Percentiles rank a stretch among this genome's conserved stretches.
Evolutionary conservation across 352 stramenopile genomes (phyloP).

Genomic region (Globisporangium alternatum): DNA sequence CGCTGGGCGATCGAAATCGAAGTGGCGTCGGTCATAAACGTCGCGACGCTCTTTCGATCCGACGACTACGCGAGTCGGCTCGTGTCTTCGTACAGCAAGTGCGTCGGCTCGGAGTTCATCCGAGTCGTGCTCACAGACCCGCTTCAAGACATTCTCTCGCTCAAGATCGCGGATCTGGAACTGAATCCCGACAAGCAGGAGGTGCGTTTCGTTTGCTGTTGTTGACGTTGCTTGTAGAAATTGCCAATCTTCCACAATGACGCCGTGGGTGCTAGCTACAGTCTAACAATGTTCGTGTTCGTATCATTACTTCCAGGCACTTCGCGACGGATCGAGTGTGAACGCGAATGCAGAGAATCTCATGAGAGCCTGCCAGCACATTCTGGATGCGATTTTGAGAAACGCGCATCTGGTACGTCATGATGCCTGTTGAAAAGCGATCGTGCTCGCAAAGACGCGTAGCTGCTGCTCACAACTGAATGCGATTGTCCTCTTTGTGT

Average conservation of each 20-base stretch:
- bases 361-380: slow-evolving; percentile 79
- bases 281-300: background rate
- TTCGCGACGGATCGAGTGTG: slow-evolving; percentile 32
- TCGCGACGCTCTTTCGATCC: slow-evolving; percentile 75
- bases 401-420: slow-evolving; percentile 46
- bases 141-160: slow-evolving; percentile 55
- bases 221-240: background rate
- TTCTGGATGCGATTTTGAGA: slow-evolving; percentile 77
- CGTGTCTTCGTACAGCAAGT: slow-evolving; percentile 76
- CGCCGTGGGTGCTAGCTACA: background rate
- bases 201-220: slow-evolving; percentile 13
- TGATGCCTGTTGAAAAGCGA: background rate
- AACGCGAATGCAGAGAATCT: slow-evolving; percentile 70
- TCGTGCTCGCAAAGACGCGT: background rate
- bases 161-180: slow-evolving; percentile 75
- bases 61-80: slow-evolving; percentile 72
- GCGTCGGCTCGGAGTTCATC: slow-evolving; percentile 69
- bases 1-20: slow-evolving; percentile 78
- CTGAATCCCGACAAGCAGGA: slow-evolving; percentile 63
- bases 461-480: slow-evolving; percentile 1
- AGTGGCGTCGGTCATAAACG: slow-evolving; percentile 66
- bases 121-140: slow-evolving; percentile 54
- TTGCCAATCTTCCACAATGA: background rate
- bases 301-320: slow-evolving; percentile 10
- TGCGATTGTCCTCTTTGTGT: background rate